phyloP scores from a whole-genome alignment of 768 basidiomycete species.

The Trametes cinnabarina region DNA sequence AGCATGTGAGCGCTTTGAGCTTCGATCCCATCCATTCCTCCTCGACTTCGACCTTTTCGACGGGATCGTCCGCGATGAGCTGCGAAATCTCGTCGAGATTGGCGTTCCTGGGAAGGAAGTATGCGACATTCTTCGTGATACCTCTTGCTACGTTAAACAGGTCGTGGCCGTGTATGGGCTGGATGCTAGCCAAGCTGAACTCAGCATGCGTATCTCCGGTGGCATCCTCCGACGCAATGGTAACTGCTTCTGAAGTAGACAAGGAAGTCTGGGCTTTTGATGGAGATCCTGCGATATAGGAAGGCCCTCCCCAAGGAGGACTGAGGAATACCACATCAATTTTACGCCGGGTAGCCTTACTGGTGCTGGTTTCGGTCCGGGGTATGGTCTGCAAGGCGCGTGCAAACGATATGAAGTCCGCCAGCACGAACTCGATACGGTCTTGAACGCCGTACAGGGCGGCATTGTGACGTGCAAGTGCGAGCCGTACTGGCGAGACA shows the following conservation, averaged over 20 bases:
- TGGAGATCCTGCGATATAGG: slow-evolving; percentile 50
- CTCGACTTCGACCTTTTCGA: slow-evolving; percentile 82
- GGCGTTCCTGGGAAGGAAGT: slow-evolving; percentile 84
- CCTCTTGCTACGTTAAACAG: slow-evolving; percentile 71
- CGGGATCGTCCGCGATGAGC: slow-evolving; percentile 34
- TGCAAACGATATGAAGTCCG: slow-evolving; percentile 83
- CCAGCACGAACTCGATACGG: slow-evolving; percentile 90
- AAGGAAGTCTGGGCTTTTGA: neutral
- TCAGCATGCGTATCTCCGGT: slow-evolving; percentile 30
- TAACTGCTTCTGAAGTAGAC: neutral
- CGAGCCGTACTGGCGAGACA: slow-evolving; percentile 77
- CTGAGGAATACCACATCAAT: slow-evolving; percentile 92
- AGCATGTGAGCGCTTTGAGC: slow-evolving; percentile 91
- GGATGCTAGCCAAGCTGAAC: slow-evolving; percentile 70
- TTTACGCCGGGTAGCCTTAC: slow-evolving; percentile 37
- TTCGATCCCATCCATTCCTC: slow-evolving; percentile 96
- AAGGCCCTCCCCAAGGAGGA: slow-evolving; percentile 94
- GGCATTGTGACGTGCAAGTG: slow-evolving; percentile 92
- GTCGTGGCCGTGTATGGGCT: slow-evolving; percentile 79
- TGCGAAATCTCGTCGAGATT: slow-evolving; percentile 67
- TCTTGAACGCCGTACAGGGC: slow-evolving; percentile 91
- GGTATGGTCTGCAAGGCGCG: slow-evolving; percentile 38
- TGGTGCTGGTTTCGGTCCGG: slow-evolving; percentile 4
- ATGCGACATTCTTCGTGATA: slow-evolving; percentile 83
- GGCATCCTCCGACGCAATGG: neutral